Evolutionary conservation across 106 monocot genomes (phyloP), one percentile per base, ranked within the genome.

Genomic region (Iris macrosiphon): DNA sequence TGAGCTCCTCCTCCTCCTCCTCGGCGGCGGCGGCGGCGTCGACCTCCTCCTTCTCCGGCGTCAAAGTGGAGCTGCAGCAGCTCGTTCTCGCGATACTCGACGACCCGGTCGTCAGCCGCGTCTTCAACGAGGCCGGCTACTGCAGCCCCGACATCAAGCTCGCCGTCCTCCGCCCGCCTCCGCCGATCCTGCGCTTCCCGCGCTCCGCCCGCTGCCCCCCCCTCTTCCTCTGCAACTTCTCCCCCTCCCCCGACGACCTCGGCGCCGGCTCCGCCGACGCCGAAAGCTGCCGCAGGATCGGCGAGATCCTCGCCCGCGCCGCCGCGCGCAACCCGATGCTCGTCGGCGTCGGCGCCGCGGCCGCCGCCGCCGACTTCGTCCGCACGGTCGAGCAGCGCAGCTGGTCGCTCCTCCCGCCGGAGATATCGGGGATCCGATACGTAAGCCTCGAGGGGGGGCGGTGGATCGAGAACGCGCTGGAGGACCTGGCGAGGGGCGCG

Each of bases 61-160:
- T 87, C 37, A 86, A 76, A 45, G 86, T 86, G 16, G 86, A 86
- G 70, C 70, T 86, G 13, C 80, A 77, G 73, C 80, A 86, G 70
- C 62, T 86, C 39, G 59, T 86, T 12, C 38, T 86, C 46, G 69
- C 80, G 23, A 80, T 86, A 35, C 70, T 86, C 43, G 86, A 86
- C 48, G 86, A 86, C 49, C 86, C 86, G 0, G 66, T 77, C 38
- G 80, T 80, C 26, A 77, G 86, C 49, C 41, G 80, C 15, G 86
- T 86, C 17, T 77, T 80, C 52, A 69, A 66, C n/a, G 86, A 86
- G 49, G 80, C 80, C 7, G 80, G 86, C 14, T 86, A 80, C 62
- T 61, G 80, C 3, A 86, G 77, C 70, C 57, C 49, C 47, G 86
- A 80, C 37, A 74, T 86, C 21, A 86, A 77, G 70, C 46, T 73